A percentile compares a stretch with the other conserved stretches of the same genome.
phyloP scores from a whole-genome alignment of 192 early-diverging fungal species.

The Jimgerdemannia flammicorona region DNA sequence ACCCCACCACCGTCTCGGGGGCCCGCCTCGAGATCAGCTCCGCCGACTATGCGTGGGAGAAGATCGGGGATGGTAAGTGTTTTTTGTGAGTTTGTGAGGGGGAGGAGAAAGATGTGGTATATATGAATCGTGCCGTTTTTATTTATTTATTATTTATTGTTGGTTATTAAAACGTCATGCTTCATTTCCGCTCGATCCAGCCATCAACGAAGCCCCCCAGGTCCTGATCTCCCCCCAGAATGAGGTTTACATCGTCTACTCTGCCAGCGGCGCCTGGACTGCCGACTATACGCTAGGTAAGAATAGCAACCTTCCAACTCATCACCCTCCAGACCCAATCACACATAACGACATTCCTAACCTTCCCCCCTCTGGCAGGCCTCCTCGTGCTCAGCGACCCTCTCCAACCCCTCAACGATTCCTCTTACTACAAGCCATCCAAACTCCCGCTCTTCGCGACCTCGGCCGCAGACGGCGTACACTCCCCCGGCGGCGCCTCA shows the following conservation, averaged over 20 bases:
- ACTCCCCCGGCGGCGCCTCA: background rate
- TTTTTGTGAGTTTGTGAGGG: background rate
- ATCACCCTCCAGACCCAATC: background rate
- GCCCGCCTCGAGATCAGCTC: background rate
- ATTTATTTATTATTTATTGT: background rate
- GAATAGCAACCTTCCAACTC: background rate
- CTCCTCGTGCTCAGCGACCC: background rate
- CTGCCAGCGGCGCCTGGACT: background rate
- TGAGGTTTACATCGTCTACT: background rate
- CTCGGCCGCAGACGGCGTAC: background rate
- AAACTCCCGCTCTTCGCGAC: background rate
- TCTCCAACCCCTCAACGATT: background rate
- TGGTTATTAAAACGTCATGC: background rate
- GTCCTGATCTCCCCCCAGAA: background rate
- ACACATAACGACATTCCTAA: background rate
- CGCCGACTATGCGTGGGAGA: background rate
- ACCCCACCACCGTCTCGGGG: background rate
- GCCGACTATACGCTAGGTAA: background rate
- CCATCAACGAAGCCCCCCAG: background rate
- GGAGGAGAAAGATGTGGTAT: background rate
- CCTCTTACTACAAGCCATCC: background rate
- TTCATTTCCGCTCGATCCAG: background rate
- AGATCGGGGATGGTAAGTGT: background rate
- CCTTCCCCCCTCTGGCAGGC: background rate
- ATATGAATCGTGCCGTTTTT: background rate